Conservation (phyloP, 2,329 filamentous ascomycete genomes). For the Fusarium clavum region DNA sequence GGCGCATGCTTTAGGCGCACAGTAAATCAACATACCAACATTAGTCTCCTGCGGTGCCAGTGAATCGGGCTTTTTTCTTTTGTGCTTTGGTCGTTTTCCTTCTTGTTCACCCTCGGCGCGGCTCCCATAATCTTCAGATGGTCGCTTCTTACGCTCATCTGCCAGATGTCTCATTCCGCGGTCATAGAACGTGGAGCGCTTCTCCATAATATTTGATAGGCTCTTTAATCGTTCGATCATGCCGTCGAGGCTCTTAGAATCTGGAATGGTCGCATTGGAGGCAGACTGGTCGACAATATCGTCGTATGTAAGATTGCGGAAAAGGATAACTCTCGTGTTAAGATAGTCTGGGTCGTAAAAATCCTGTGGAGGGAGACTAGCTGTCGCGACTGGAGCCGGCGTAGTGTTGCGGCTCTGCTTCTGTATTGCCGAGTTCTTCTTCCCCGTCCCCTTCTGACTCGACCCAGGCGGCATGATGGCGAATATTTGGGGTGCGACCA, state of each 20-base stretch:
- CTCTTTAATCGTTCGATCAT: slow-evolving; percentile 72
- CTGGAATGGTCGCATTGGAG: slow-evolving; percentile 68
- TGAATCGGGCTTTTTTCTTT: slow-evolving; percentile 80
- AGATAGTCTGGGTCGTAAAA: slow-evolving; percentile 73
- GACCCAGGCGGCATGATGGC: slow-evolving; percentile 67
- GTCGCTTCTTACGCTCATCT: slow-evolving; percentile 71
- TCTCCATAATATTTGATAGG: slow-evolving; percentile 74
- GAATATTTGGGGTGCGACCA: not conserved
- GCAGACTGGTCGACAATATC: slow-evolving; percentile 74
- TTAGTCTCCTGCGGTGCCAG: slow-evolving; percentile 62
- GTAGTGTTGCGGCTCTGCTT: slow-evolving; percentile 84
- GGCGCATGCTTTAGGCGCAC: slow-evolving; percentile 1
- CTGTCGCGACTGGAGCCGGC: slow-evolving; percentile 61
- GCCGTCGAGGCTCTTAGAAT: slow-evolving; percentile 72
- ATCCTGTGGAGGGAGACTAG: slow-evolving; percentile 66
- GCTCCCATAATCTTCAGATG: slow-evolving; percentile 65
- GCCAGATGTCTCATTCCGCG: slow-evolving; percentile 78
- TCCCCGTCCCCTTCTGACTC: slow-evolving; percentile 72
- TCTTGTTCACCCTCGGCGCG: slow-evolving; percentile 62
- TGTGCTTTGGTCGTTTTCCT: slow-evolving; percentile 73
- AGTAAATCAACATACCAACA: slow-evolving; percentile 45
- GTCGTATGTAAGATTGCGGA: slow-evolving; percentile 72
- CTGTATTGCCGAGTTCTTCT: slow-evolving; percentile 71
- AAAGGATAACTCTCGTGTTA: slow-evolving; percentile 69
- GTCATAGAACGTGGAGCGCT: slow-evolving; percentile 75